phyloP scores from a whole-genome alignment of 2,329 filamentous ascomycete species.

The Myotisia sp. region DNA sequence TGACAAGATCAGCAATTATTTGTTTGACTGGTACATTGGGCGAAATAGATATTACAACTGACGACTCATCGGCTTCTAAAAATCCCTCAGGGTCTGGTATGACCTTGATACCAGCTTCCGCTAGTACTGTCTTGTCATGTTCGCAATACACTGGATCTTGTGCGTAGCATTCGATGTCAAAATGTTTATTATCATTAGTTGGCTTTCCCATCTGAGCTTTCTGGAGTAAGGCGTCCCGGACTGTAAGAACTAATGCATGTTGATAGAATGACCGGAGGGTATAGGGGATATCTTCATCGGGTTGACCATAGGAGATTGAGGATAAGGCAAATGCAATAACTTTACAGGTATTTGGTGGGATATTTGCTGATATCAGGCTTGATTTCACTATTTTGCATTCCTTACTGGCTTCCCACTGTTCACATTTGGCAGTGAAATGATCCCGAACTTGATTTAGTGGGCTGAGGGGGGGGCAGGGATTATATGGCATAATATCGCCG shows the following conservation, averaged over 20 bases:
- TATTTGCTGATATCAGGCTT: too few relatives aligned
- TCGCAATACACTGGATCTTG: conserved; percentile 19
- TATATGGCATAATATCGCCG: too few relatives aligned
- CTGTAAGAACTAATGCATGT: conserved; percentile 16
- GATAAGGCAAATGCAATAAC: conserved; percentile 9
- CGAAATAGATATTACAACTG: conserved; percentile 24
- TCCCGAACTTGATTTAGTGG: too few relatives aligned
- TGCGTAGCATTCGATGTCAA: conserved; percentile 13
- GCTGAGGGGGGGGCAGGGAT: too few relatives aligned
- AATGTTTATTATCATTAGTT: too few relatives aligned
- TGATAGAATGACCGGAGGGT: conserved; percentile 9
- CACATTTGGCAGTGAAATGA: too few relatives aligned
- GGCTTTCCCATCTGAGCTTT: too few relatives aligned
- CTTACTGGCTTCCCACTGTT: too few relatives aligned
- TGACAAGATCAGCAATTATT: conserved; percentile 27
- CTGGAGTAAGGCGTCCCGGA: conserved; percentile 11
- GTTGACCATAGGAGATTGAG: neutral
- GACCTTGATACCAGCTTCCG: conserved; percentile 12
- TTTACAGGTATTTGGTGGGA: too few relatives aligned
- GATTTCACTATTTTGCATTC: too few relatives aligned
- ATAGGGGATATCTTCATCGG: neutral
- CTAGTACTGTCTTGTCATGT: conserved; percentile 13
- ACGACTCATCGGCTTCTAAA: conserved; percentile 24
- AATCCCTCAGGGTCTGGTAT: conserved; percentile 24
- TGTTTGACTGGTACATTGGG: conserved; percentile 24